Percentiles rank a stretch among this genome's conserved stretches.
phyloP scores from a whole-genome alignment of 805 yeast species.

The Pichia manshurica region DNA sequence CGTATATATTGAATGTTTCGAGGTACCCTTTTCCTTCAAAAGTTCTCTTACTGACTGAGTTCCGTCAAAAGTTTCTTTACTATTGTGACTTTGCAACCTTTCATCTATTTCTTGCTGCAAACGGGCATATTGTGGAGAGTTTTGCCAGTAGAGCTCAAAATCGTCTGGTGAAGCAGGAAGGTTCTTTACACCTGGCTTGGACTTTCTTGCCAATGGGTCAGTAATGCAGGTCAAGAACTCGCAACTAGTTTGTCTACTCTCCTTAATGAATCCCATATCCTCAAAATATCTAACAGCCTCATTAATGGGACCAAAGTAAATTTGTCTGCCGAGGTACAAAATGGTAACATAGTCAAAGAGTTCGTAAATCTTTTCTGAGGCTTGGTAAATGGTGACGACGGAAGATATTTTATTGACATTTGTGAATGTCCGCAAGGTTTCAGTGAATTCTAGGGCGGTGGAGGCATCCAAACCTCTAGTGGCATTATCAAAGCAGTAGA shows the following conservation, averaged over 20 bases:
- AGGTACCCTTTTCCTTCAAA: constrained; percentile 36
- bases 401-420: constrained; percentile 52
- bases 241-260: constrained; percentile 60
- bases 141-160: constrained; percentile 55
- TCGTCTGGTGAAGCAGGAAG: constrained; percentile 54
- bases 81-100: constrained; percentile 28
- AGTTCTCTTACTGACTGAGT: constrained; percentile 25
- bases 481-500: constrained; percentile 64
- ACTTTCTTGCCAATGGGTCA: constrained; percentile 53
- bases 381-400: constrained; percentile 62
- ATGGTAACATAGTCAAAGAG: constrained; percentile 58
- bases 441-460: constrained; percentile 60
- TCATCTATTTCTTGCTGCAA: constrained; percentile 33
- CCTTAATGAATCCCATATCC: constrained; percentile 58
- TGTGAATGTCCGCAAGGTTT: constrained; percentile 55
- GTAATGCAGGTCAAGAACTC: constrained; percentile 65
- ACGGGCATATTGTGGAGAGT: constrained; percentile 46
- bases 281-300: constrained; percentile 50
- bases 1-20: constrained; percentile 32
- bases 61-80: constrained; percentile 31
- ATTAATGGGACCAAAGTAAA: constrained; percentile 50
- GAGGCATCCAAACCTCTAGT: constrained; percentile 69
- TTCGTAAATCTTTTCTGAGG: constrained; percentile 58
- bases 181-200: constrained; percentile 42
- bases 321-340: constrained; percentile 55